Evolutionary conservation across 2,329 filamentous ascomycete genomes (phyloP).

Genomic region (Colletotrichum phormii): DNA sequence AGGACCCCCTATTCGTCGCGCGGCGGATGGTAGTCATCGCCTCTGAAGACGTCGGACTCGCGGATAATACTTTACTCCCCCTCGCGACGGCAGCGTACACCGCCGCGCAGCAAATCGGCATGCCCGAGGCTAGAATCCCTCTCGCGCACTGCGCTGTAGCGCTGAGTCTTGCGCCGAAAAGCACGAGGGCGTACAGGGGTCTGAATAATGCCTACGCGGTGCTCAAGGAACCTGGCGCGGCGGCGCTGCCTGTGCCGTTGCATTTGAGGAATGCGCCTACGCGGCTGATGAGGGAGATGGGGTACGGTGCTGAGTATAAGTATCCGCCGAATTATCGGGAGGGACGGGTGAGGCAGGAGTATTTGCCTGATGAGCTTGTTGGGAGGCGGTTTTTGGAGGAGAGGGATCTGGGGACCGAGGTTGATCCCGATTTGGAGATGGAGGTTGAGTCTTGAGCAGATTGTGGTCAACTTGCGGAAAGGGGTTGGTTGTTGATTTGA

Average conservation of each 20-base stretch:
- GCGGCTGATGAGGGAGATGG: conserved; percentile 90
- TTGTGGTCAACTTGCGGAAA: neutral
- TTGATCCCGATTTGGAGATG: conserved; percentile 76
- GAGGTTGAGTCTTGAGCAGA: conserved; percentile 36
- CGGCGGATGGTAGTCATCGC: conserved; percentile 94
- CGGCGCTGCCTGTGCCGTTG: conserved; percentile 82
- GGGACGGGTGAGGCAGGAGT: conserved; percentile 87
- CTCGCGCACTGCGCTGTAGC: conserved; percentile 89
- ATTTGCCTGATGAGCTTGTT: conserved; percentile 81
- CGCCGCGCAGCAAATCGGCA: conserved; percentile 91
- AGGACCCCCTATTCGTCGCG: conserved; percentile 93
- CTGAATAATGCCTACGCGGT: conserved; percentile 84
- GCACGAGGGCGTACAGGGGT: conserved; percentile 85
- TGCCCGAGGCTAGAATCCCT: conserved; percentile 94
- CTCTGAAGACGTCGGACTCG: conserved; percentile 91
- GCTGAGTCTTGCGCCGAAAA: conserved; percentile 84
- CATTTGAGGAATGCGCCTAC: conserved; percentile 95
- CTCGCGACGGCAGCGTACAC: conserved; percentile 89
- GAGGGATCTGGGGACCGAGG: conserved; percentile 79
- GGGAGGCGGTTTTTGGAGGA: conserved; percentile 84
- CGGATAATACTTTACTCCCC: conserved; percentile 84
- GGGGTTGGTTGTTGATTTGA: neutral
- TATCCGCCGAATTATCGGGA: conserved; percentile 93
- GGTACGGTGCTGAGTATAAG: conserved; percentile 92
- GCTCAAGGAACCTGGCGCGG: conserved; percentile 84